These are phyloP conservation scores for Papilionanthe hybrid DNA, from an alignment of 116 monocot species.

Conservation along the genomic window DNA sequence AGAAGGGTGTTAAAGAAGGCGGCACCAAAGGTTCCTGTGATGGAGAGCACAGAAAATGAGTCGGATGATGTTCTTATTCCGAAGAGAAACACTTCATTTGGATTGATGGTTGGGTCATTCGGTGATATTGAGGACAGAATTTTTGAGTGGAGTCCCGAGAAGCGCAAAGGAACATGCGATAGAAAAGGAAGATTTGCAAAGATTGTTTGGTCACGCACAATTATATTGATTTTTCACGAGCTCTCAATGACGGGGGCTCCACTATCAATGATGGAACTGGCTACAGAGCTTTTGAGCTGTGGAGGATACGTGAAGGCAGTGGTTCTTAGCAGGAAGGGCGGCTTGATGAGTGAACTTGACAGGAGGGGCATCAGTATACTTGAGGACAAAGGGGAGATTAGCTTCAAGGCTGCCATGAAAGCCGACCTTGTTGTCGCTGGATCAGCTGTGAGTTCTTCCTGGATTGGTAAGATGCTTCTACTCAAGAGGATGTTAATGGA, in stretches of 20 bases:
- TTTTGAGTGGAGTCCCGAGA: conserved; percentile 62
- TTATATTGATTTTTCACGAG: conserved; percentile 87
- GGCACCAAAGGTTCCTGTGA: conserved; percentile 15
- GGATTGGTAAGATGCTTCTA: conserved; percentile 64
- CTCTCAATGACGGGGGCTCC: conserved; percentile 95
- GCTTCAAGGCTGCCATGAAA: conserved; percentile 75
- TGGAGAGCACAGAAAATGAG: conserved; percentile 21
- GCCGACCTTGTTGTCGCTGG: conserved; percentile 82
- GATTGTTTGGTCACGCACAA: conserved; percentile 58
- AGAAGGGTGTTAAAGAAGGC: conserved; percentile 11
- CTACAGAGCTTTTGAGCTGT: conserved; percentile 79
- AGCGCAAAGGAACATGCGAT: conserved; percentile 65
- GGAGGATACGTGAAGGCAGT: conserved; percentile 71
- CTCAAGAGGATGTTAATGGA: background rate
- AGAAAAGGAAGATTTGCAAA: conserved; percentile 56
- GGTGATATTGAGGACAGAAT: conserved; percentile 57
- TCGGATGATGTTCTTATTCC: conserved; percentile 45
- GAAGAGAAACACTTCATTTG: conserved; percentile 66
- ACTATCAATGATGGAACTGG: conserved; percentile 95
- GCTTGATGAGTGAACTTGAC: conserved; percentile 66
- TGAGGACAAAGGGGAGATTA: conserved; percentile 48
- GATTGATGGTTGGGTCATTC: conserved; percentile 79
- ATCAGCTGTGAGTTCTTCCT: conserved; percentile 83
- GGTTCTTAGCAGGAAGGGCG: conserved; percentile 73
- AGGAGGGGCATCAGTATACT: conserved; percentile 78